Base-by-base conservation (phyloP, 768 basidiomycete species). In the Dentipellis sp. region DNA sequence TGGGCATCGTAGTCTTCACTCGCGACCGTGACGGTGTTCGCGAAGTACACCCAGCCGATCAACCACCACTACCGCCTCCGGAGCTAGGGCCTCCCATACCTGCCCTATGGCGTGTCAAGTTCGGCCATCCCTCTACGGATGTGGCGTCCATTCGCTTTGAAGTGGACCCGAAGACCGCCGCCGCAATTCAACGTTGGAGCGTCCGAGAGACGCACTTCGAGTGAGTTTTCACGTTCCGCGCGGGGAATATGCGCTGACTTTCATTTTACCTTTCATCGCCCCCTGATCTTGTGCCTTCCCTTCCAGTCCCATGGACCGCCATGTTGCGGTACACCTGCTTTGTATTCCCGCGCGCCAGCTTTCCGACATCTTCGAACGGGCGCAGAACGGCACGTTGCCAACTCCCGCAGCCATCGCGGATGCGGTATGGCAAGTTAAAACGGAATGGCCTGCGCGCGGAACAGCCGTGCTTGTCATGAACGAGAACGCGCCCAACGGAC, bases 391-490 rank as follows among this genome's bases (percentile, higher is more conserved):
- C 38, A 11, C 51, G 48, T 29, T 52, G 50, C 49, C 57, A 8
- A 53, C 54, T 6, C 58, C 58, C 14, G 54, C 51, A 21, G 52
- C 60, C 8, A 55, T 59, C 36, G 49, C 58, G 35, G 47, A 52
- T 3, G 60, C 52, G 23, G 34, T 61, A 36, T 42, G 53, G 23
- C 40, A 38, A 17, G 19, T 59, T 10, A 51, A 37, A 22, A 54
- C 60, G 14, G 42, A 53, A 38, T 61, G 60, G 60, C 60, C 60
- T 22, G 52, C 56, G 1, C 58, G 53, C 14, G 55, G 50, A n/a
- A 51, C 39, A 29, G 48, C 56, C 34, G 35, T 59, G 37, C 34
- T 61, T 17, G 58, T 56, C 19, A 10, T 61, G 53, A 56, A 61
- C 12, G 17, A 35, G 16, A 52, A 48, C 10, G 40, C 56, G 38